phyloP scores from a whole-genome alignment of 495 filamentous ascomycete species.

The Penicillium fimorum region DNA sequence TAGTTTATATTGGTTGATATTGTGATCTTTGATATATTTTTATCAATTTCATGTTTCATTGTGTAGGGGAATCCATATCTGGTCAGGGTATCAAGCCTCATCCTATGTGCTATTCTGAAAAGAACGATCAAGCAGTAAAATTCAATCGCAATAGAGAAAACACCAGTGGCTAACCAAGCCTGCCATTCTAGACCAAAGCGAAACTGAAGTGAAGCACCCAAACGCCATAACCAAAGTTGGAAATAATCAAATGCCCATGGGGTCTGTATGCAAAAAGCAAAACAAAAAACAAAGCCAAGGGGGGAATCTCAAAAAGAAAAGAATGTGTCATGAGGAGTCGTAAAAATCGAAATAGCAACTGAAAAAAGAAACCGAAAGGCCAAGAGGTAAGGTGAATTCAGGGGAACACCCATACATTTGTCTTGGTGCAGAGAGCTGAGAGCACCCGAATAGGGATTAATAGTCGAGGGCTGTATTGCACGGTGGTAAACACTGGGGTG shows the following conservation, averaged over 20 bases:
- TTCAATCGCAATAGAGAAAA: conserved; percentile 11
- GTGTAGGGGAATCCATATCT: conserved; percentile 22
- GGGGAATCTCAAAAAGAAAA: conserved; percentile 8
- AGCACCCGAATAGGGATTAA: conserved; percentile 2
- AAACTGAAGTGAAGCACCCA: conserved; percentile 7
- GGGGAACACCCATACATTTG: not conserved
- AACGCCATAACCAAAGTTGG: conserved; percentile 15
- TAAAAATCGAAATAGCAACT: not conserved
- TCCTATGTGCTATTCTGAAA: conserved; percentile 17
- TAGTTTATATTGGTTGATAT: not conserved
- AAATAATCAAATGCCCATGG: conserved; percentile 10
- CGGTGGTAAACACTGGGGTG: not conserved
- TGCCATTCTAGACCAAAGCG: conserved; percentile 28
- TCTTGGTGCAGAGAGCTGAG: not conserved
- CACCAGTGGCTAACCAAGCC: conserved; percentile 20
- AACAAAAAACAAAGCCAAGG: not conserved
- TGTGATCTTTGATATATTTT: no score
- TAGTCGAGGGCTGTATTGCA: not conserved
- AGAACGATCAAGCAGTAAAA: conserved; percentile 2
- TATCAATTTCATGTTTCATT: no score
- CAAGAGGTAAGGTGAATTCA: not conserved
- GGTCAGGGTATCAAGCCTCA: conserved; percentile 32
- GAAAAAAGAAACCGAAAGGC: not conserved
- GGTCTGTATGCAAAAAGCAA: conserved; percentile 2
- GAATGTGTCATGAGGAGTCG: conserved; percentile 2